Conservation (phyloP, 2,329 filamentous ascomycete genomes). For the Beauveria pseudobassiana region DNA sequence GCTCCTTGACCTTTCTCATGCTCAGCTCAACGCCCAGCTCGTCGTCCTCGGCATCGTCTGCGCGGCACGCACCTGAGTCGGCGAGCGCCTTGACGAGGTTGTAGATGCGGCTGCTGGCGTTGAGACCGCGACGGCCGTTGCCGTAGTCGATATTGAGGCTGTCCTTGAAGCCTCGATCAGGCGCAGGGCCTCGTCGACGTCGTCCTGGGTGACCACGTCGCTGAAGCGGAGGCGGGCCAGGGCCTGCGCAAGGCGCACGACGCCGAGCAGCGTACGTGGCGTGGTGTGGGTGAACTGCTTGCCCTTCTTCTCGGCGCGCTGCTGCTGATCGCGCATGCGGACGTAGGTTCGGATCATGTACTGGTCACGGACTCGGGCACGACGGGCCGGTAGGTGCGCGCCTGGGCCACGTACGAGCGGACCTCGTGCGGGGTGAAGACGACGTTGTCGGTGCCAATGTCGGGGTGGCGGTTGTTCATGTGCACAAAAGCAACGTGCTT, state of each 20-base stretch:
- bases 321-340: slow-evolving; percentile 84
- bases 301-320: slow-evolving; percentile 82
- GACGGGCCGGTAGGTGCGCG: slow-evolving; percentile 78
- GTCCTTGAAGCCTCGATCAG: slow-evolving; percentile 89
- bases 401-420: slow-evolving; percentile 89
- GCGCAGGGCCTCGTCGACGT: slow-evolving; percentile 90
- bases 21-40: slow-evolving; percentile 61
- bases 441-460: slow-evolving; percentile 52
- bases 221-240: slow-evolving; percentile 87
- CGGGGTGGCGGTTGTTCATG: slow-evolving; percentile 91
- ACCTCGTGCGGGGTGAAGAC: slow-evolving; percentile 91
- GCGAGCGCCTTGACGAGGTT: slow-evolving; percentile 85
- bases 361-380: slow-evolving; percentile 78
- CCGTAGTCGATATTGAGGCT: slow-evolving; percentile 68
- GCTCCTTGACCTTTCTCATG: slow-evolving; percentile 79
- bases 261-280: slow-evolving; percentile 84
- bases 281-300: slow-evolving; percentile 93
- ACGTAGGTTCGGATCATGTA: slow-evolving; percentile 98
- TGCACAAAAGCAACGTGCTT: slow-evolving; percentile 95
- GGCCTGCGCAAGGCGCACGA: slow-evolving; percentile 88
- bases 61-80: slow-evolving; percentile 76
- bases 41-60: slow-evolving; percentile 54
- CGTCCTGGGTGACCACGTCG: slow-evolving; percentile 75
- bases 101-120: slow-evolving; percentile 84
- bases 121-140: slow-evolving; percentile 58